Base-by-base conservation (phyloP, 768 basidiomycete genomes). In the Royoungia palumana region DNA sequence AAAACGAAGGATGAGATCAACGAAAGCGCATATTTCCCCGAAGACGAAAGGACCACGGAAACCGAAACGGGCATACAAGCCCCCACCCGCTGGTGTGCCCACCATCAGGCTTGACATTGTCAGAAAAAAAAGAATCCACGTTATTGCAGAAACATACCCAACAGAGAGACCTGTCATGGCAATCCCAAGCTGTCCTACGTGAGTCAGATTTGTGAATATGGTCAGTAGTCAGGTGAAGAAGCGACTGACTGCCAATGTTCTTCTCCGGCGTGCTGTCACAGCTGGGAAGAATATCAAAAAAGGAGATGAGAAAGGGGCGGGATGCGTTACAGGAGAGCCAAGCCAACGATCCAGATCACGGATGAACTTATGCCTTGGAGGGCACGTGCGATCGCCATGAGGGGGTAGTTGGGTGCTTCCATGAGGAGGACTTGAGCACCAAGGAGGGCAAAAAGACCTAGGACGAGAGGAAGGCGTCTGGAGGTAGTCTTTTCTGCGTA, bases 21-120 rank as follows among this genome's bases (percentile, higher is more conserved):
- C 39, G 14, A 71, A 28, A 1, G 79, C 70, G 35, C 72, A 69
- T 12, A 69, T 62, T 28, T 81, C 71, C 1, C 76, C 72, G 39
- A 80, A 78, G 21, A 84, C 66, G 46, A 84, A 81, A 2, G 83
- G 83, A 5, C 72, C 82, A 16, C 78, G 77, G 58, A 75, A 84
- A 6, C 83, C 83, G 57, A 78, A 82, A 12, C 69, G 73, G 17
- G 60, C 55, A 56, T 77, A 85, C 24, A 85, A 58, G 3, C 67
- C 61, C 20, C 83, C 82, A 24, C 82, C 83, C 3, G 77, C 70
- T 1, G 84, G 81, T 3, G 81, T 78, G 11, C 80, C 83, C 22
- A 79, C 68, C 13, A 81, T 59, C n/a, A 76, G 61, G 28, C 81
- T 82, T 19, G 13, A 16, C 6, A 32, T 14, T 14, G 49, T 57